These are phyloP conservation scores for Waltergamsia citrina DNA, from an alignment of 2,329 filamentous ascomycete species.

Conservation along the genomic window DNA sequence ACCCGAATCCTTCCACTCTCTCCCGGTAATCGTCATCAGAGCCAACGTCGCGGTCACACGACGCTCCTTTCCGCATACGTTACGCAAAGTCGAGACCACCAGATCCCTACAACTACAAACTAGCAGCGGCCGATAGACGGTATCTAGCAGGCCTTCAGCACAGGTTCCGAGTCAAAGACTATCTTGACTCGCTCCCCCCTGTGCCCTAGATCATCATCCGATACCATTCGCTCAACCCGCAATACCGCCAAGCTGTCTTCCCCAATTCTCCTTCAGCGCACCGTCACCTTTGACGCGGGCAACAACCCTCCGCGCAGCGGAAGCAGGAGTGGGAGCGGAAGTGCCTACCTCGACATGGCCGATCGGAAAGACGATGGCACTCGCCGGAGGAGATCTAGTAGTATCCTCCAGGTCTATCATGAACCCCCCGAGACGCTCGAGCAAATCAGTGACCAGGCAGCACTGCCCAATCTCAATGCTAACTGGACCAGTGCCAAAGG, in stretches of 20 bases:
- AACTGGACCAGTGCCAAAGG: slow-evolving; percentile 99
- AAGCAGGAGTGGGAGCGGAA: background rate
- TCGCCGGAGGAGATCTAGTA: slow-evolving; percentile 90
- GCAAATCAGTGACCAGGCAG: slow-evolving; percentile 93
- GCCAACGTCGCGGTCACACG: no score
- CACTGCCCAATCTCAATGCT: slow-evolving; percentile 89
- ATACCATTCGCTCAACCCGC: slow-evolving; percentile 19
- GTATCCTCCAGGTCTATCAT: slow-evolving; percentile 84
- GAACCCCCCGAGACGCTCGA: slow-evolving; percentile 94
- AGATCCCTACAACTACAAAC: no score
- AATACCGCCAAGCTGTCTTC: slow-evolving; percentile 97
- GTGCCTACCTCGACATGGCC: slow-evolving; percentile 46
- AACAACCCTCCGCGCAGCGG: slow-evolving; percentile 13
- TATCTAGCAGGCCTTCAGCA: no score
- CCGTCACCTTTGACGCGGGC: slow-evolving; percentile 84
- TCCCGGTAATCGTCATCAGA: no score
- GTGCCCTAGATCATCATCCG: no score
- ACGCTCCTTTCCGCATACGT: no score
- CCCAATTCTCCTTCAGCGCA: slow-evolving; percentile 74
- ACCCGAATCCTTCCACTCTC: no score
- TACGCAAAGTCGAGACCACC: no score
- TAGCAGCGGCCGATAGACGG: no score
- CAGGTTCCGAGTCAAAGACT: no score
- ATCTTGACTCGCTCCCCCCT: no score
- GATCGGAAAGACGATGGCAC: slow-evolving; percentile 50